Base-by-base conservation (phyloP, 129 eudicot species). In the Tagetes patula region DNA sequence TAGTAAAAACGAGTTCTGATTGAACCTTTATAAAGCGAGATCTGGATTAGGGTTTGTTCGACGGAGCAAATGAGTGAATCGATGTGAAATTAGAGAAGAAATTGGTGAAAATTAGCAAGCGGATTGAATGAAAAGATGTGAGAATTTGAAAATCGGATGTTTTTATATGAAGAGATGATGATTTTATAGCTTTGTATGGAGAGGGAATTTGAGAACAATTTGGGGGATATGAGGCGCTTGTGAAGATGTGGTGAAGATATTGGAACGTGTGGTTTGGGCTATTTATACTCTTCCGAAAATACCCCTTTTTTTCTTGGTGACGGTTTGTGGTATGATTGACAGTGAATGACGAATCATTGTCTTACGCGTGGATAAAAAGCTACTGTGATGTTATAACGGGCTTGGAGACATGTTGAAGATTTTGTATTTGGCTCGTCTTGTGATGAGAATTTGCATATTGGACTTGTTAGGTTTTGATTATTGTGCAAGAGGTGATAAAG, bases 181-280 rank as follows among this genome's bases (percentile, higher is more conserved):
- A 54, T 20, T 54, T 54, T 54, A 54, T 54, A 54, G 60, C 60
- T 54, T 54, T 54, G 8, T 54, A 20, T 54, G 0, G 34, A 54
- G 60, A 20, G 60, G 60, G 34, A 6, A 54, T 54, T 54, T 54
- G 34, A 20, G 60, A 54, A 7, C 34, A 20, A 54, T 54, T 3
- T 53, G 60, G 32, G 34, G 4, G 58, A 50, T 3, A 20, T 54
- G 34, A 54, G 60, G 6, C 10, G 60, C 11, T 54, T 53, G 59
- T 20, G 59, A 53, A 53, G 59, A 20, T 53, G 60, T 54, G 32
- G 60, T 54, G 60, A 54, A 20, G 60, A 54, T 54, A 54, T 6
- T 20, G 60, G 60, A 54, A 9, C 60, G 60, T 54, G 60, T 1
- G 60, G 33, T 6, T 5, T 54, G 3, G 8, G 60, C 1, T 20